Conservation (phyloP, 352 stramenopile genomes). For the Globisporangium cystogenes region DNA sequence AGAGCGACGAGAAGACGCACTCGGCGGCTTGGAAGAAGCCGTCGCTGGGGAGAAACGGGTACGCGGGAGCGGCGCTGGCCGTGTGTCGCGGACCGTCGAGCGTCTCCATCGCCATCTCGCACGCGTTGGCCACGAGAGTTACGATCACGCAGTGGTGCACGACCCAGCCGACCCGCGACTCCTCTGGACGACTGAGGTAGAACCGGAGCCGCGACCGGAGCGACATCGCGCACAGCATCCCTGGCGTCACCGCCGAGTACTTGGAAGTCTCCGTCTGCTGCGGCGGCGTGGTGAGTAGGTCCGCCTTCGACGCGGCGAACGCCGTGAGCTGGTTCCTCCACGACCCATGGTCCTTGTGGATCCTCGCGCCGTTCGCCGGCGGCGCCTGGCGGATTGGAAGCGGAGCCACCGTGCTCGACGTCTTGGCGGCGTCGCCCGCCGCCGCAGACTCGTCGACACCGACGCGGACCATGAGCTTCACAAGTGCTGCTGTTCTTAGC, state of each 20-base stretch:
- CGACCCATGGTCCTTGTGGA: background rate
- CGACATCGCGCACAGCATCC: slow-evolving; percentile 26
- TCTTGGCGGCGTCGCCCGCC: background rate
- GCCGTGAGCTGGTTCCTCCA: background rate
- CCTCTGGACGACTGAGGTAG: slow-evolving; percentile 33
- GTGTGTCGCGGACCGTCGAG: slow-evolving; percentile 46
- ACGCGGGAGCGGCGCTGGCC: slow-evolving; percentile 29
- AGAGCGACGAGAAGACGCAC: slow-evolving; percentile 31
- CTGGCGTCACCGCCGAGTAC: background rate
- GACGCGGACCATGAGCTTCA: slow-evolving; percentile 8
- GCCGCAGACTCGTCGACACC: background rate
- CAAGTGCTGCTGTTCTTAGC: too few relatives aligned
- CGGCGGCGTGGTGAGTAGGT: slow-evolving; percentile 1
- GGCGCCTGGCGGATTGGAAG: background rate
- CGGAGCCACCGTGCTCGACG: background rate
- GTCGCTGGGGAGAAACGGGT: slow-evolving; percentile 31
- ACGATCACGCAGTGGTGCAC: slow-evolving; percentile 32
- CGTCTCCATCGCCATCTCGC: slow-evolving; percentile 33
- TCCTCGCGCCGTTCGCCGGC: background rate
- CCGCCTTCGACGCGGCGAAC: background rate
- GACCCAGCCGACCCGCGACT: slow-evolving; percentile 32
- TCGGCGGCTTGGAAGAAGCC: slow-evolving; percentile 22
- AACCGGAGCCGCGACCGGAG: slow-evolving; percentile 24
- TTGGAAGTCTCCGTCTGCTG: background rate
- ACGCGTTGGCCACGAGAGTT: slow-evolving; percentile 26